Conservation (phyloP, 306 rosid species). For the Abrus precatorius region DNA sequence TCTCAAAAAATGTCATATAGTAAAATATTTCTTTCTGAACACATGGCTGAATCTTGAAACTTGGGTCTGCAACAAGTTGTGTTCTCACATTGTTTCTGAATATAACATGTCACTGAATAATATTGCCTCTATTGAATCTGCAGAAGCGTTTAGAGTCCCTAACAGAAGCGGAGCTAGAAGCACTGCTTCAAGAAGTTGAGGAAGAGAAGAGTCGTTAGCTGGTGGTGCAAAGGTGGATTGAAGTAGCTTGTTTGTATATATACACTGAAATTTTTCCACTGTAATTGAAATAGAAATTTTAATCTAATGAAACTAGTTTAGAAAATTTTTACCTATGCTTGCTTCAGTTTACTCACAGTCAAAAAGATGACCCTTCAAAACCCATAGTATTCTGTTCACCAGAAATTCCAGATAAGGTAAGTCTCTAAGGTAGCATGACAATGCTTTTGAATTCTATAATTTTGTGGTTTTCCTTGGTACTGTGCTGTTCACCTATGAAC, state of each 20-base stretch:
- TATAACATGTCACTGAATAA: conserved; percentile 23
- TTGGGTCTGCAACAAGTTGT: neutral
- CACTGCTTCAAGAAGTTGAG: conserved; percentile 90
- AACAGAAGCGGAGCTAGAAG: conserved; percentile 92
- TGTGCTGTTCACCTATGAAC: neutral
- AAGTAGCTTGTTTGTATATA: conserved; percentile 51
- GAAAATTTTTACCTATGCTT: conserved; percentile 27
- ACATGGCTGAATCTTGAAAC: conserved; percentile 36
- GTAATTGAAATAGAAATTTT: conserved; percentile 26
- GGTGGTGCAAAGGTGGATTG: conserved; percentile 61
- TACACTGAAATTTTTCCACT: conserved; percentile 30
- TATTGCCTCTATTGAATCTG: conserved; percentile 47
- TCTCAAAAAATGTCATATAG: neutral
- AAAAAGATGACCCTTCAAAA: conserved; percentile 32
- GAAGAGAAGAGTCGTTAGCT: conserved; percentile 83
- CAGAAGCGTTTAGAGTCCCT: conserved; percentile 95
- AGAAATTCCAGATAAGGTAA: conserved; percentile 1
- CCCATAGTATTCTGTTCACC: conserved; percentile 13
- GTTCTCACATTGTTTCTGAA: conserved; percentile 34
- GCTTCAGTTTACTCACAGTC: conserved; percentile 35
- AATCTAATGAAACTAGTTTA: conserved; percentile 40
- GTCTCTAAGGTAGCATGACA: conserved; percentile 22
- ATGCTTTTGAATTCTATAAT: neutral
- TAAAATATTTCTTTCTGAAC: neutral
- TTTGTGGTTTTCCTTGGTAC: neutral